Conservation (phyloP, 306 rosid species). For the Prunus persica region Prunus_persica_NCBIv2 NC_034011.1:2975501-2976000, state of each 20-base stretch:
- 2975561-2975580: neutral
- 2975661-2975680: too few species aligned
- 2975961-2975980: slow-evolving; percentile 9
- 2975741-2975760: too few species aligned
- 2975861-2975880: neutral
- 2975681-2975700: too few species aligned
- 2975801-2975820: neutral
- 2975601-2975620: neutral
- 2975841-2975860: neutral
- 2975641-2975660: too few species aligned
- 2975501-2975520: neutral
- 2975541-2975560: slow-evolving; percentile 1
- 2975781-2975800: neutral
- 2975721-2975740: too few species aligned
- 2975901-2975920: neutral
- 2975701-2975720: too few species aligned
- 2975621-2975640: neutral
- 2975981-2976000: neutral
- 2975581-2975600: slow-evolving; percentile 16
- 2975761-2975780: neutral
- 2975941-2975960: slow-evolving; percentile 13
- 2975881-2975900: neutral
- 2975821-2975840: neutral
- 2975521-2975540: slow-evolving; percentile 16
- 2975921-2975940: neutral